These are phyloP conservation scores for Circinella minor DNA, from an alignment of 371 early-diverging fungal species.

Conservation along the genomic window DNA sequence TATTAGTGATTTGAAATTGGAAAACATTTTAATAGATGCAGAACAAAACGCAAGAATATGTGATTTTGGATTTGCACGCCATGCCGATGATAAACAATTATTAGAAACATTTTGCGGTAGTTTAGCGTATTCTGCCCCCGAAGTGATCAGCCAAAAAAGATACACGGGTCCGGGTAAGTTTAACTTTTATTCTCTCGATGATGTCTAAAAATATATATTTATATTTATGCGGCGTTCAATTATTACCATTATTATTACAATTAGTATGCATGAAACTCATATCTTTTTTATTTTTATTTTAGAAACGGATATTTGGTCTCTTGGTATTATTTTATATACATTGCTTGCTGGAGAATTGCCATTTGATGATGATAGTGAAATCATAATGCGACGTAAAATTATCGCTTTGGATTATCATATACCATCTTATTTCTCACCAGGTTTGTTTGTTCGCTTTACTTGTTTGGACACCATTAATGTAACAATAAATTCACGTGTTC, in stretches of 20 bases:
- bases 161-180: constrained; percentile 77
- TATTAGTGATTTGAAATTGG: constrained; percentile 81
- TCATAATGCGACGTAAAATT: constrained; percentile 73
- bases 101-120: constrained; percentile 90
- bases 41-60: constrained; percentile 80
- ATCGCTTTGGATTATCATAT: constrained; percentile 74
- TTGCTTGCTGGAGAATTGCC: constrained; percentile 83
- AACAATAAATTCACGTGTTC: too few species aligned
- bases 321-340: constrained; percentile 85
- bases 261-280: background rate
- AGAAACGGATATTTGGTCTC: constrained; percentile 89
- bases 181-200: background rate
- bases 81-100: constrained; percentile 67
- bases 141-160: constrained; percentile 75
- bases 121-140: constrained; percentile 84
- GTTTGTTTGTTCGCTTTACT: constrained; percentile 28
- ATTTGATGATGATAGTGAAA: constrained; percentile 84
- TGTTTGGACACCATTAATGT: too few species aligned
- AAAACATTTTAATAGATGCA: constrained; percentile 81
- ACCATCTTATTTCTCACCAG: constrained; percentile 65
- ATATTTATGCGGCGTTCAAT: background rate
- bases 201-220: too few species aligned
- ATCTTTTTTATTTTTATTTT: background rate
- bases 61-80: constrained; percentile 92
- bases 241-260: background rate